Evolutionary conservation across 2,329 filamentous ascomycete genomes (phyloP).

Genomic region (Iodosphaeria phyllophila): DNA sequence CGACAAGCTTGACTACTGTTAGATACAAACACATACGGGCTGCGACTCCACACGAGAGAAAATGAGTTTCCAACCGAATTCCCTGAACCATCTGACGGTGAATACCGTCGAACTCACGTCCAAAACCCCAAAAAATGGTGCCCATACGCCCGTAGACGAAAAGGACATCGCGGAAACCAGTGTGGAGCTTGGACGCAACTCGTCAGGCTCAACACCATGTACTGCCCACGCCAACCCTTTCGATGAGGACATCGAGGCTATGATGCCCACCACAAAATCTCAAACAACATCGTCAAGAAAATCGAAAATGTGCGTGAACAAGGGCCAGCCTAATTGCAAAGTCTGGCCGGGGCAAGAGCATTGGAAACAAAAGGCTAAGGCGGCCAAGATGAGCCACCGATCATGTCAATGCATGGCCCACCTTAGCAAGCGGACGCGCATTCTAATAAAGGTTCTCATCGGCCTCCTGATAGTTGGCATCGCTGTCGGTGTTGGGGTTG

Average conservation of each 20-base stretch:
- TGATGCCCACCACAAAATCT: slow-evolving; percentile 20
- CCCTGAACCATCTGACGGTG: slow-evolving; percentile 2
- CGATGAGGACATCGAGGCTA: slow-evolving; percentile 37
- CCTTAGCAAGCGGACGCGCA: slow-evolving; percentile 32
- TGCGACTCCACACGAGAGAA: neutral
- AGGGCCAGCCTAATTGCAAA: slow-evolving; percentile 27
- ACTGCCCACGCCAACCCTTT: slow-evolving; percentile 30
- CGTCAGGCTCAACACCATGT: slow-evolving; percentile 24
- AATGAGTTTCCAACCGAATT: slow-evolving; percentile 2
- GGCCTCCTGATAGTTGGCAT: slow-evolving; percentile 31
- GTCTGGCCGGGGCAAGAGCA: slow-evolving; percentile 42
- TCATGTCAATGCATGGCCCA: slow-evolving; percentile 33
- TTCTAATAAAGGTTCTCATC: slow-evolving; percentile 34
- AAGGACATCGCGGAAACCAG: slow-evolving; percentile 8
- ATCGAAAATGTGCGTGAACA: slow-evolving; percentile 13
- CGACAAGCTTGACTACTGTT: no score
- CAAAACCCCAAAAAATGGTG: slow-evolving; percentile 5
- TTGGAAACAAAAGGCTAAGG: slow-evolving; percentile 40
- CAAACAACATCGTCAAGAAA: no score
- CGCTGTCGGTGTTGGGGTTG: slow-evolving; percentile 36
- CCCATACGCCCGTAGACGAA: slow-evolving; percentile 4
- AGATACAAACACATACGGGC: no score
- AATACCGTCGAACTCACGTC: slow-evolving; percentile 7
- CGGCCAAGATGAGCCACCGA: slow-evolving; percentile 28
- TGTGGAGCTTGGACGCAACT: slow-evolving; percentile 14